Conservation (phyloP, 1,284 basidiomycete genomes). For the Rhodotorula sp. region DNA sequence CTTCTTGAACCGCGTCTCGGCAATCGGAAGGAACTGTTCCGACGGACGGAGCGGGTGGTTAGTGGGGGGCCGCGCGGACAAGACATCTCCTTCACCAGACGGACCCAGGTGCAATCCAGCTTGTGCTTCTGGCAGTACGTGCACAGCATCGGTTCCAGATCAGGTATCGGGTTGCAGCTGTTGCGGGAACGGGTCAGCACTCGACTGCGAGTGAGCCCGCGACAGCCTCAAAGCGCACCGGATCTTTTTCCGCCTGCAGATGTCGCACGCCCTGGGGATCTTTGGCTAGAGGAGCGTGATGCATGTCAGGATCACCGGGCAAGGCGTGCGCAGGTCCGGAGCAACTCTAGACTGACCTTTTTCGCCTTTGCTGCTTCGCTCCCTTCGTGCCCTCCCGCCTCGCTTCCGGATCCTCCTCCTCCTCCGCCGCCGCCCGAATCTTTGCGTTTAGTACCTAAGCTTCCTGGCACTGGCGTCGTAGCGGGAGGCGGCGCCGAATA, state of each 20-base stretch:
- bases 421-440: background rate
- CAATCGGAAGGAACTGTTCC: conserved; percentile 78
- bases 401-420: background rate
- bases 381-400: background rate
- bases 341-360: background rate
- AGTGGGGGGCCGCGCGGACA: background rate
- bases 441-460: background rate
- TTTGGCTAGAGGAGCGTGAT: conserved; percentile 52
- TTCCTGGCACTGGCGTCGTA: background rate
- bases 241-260: conserved; percentile 90
- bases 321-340: background rate
- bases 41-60: background rate
- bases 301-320: too few relatives aligned
- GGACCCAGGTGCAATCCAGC: conserved; percentile 76
- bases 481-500: background rate
- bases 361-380: background rate
- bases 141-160: conserved; percentile 71
- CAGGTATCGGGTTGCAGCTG: conserved; percentile 73
- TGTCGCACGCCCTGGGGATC: conserved; percentile 85
- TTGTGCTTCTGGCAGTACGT: conserved; percentile 85
- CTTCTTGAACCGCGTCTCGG: conserved; percentile 94
- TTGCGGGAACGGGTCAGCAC: background rate
- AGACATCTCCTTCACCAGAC: background rate
- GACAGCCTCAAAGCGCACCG: conserved; percentile 52
- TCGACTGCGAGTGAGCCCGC: background rate